phyloP scores from a whole-genome alignment of 176 grass and related monocot species.

The Carex littledalei region DNA sequence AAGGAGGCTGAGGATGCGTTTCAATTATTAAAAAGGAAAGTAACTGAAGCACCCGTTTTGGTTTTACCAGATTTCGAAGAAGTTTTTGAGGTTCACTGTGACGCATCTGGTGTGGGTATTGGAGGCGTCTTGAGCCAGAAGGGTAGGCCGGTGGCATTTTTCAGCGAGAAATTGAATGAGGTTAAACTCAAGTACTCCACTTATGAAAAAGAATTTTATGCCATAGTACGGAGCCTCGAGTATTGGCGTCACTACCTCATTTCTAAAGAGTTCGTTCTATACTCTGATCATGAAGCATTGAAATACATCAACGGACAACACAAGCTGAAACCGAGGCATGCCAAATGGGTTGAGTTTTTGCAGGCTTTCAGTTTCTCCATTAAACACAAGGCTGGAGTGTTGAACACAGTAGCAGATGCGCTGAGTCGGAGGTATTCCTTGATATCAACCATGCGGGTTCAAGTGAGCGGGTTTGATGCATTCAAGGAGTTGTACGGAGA shows the following conservation, averaged over 20 bases:
- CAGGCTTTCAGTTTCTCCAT: too few species aligned
- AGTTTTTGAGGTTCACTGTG: conserved; percentile 16
- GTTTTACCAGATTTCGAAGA: neutral
- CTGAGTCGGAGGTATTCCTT: neutral
- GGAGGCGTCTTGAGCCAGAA: conserved; percentile 14
- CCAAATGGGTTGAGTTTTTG: too few species aligned
- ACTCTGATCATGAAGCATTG: neutral
- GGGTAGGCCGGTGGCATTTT: neutral
- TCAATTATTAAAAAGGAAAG: conserved; percentile 1
- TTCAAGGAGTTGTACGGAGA: neutral
- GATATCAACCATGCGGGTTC: neutral
- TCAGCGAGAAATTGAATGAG: conserved; percentile 17
- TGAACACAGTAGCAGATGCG: neutral
- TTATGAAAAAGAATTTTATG: conserved; percentile 4
- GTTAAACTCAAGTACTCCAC: neutral
- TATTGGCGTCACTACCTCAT: conserved; percentile 19
- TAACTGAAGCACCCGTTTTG: conserved; percentile 5
- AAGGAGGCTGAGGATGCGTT: neutral
- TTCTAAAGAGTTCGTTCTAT: neutral
- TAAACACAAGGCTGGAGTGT: too few species aligned
- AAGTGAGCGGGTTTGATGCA: neutral
- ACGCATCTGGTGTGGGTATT: conserved; percentile 8
- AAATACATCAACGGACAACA: neutral
- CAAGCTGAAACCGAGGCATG: too few species aligned
- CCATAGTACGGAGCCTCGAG: neutral